Evolutionary conservation across 148 eudicot genomes (phyloP).

Genomic region (Chenopodium berlandieri): DNA sequence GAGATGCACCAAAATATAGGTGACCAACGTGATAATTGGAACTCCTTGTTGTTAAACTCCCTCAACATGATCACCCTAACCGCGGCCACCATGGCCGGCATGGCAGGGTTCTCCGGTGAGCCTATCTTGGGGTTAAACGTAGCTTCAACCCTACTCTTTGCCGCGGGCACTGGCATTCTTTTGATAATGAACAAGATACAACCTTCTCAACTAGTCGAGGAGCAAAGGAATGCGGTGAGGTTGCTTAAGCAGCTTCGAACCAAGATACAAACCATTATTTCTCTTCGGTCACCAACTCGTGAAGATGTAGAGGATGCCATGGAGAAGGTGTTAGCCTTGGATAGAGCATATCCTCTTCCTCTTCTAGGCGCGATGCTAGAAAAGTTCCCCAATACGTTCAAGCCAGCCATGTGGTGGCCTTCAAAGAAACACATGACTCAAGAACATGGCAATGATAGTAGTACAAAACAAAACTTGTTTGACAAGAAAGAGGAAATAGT

Average conservation of each 20-base stretch:
- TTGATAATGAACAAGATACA: conserved; percentile 64
- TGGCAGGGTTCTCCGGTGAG: conserved; percentile 22
- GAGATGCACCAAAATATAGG: conserved; percentile 67
- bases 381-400: conserved; percentile 45
- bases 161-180: conserved; percentile 50
- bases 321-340: conserved; percentile 51
- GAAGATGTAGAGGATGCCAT: conserved; percentile 43
- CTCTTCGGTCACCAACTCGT: conserved; percentile 10
- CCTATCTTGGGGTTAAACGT: conserved; percentile 32
- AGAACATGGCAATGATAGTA: background rate
- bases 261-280: conserved; percentile 33
- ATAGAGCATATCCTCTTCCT: conserved; percentile 63
- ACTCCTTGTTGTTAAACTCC: conserved; percentile 53
- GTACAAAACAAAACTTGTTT: background rate
- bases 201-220: conserved; percentile 71
- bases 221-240: conserved; percentile 60
- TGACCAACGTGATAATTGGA: conserved; percentile 65
- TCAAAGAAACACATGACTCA: background rate
- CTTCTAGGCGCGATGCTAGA: conserved; percentile 62
- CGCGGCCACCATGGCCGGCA: conserved; percentile 53
- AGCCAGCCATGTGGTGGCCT: conserved; percentile 62
- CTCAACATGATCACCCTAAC: conserved; percentile 63
- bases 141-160: conserved; percentile 45
- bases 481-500: conserved; percentile 23
- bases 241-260: conserved; percentile 47